Evolutionary conservation across 306 rosid species (phyloP).

Genomic region (Prinsepia uniflora): DNA sequence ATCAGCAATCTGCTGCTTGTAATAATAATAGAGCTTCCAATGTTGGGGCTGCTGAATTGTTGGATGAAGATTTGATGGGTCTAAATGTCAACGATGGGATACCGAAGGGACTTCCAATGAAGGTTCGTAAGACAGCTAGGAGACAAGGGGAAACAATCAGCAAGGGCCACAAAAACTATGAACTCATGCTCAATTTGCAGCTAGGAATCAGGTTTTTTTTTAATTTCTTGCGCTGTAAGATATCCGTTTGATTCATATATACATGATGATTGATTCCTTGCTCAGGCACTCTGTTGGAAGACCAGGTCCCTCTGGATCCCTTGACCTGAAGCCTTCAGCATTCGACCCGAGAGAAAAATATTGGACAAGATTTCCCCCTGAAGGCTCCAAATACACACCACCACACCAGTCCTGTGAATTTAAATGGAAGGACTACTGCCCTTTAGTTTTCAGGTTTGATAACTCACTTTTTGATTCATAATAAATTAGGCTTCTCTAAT

Average conservation of each 20-base stretch:
- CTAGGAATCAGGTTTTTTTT: constrained; percentile 65
- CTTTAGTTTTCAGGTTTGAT: constrained; percentile 79
- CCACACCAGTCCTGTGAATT: constrained; percentile 87
- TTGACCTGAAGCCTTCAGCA: constrained; percentile 87
- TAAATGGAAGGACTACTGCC: constrained; percentile 95
- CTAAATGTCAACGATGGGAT: constrained; percentile 28
- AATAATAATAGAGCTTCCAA: constrained; percentile 31
- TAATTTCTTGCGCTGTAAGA: too few relatives aligned
- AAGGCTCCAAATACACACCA: constrained; percentile 86
- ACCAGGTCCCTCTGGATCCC: constrained; percentile 78
- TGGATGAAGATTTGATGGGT: constrained; percentile 36
- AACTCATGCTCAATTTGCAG: constrained; percentile 89
- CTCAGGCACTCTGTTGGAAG: constrained; percentile 88
- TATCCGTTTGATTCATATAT: not conserved
- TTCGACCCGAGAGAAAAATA: constrained; percentile 87
- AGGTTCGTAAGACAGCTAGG: constrained; percentile 47
- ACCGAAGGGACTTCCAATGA: constrained; percentile 32
- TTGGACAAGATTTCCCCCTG: constrained; percentile 93
- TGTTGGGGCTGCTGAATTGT: constrained; percentile 23
- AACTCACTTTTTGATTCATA: too few relatives aligned
- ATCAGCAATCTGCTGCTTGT: not conserved
- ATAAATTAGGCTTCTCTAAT: too few relatives aligned
- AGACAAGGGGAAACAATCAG: constrained; percentile 78
- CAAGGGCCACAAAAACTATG: constrained; percentile 84
- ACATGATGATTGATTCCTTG: constrained; percentile 17